phyloP scores from a whole-genome alignment of 169 alveolate genomes.

The Plasmodium ovale region DNA sequence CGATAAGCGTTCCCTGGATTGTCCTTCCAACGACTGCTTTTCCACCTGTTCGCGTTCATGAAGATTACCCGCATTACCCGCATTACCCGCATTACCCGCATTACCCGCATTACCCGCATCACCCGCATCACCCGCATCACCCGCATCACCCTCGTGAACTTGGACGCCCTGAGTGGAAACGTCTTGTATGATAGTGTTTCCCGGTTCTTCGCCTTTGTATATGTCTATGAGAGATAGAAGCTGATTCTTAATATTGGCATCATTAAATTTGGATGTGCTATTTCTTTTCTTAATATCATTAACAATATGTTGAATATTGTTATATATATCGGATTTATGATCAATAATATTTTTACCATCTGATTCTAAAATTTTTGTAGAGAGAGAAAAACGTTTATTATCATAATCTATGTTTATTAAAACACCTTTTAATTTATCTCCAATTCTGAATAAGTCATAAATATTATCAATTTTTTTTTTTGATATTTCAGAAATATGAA shows the following conservation, averaged over 20 bases:
- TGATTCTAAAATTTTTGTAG: conserved; percentile 65
- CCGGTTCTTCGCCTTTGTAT: conserved; percentile 15
- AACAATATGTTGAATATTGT: conserved; percentile 19
- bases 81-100: too few relatives aligned
- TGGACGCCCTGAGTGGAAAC: not conserved
- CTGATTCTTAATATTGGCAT: conserved; percentile 68
- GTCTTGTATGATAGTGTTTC: not conserved
- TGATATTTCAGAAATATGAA: conserved; percentile 67
- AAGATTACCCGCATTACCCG: too few relatives aligned
- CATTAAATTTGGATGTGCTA: conserved; percentile 23
- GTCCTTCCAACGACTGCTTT: too few relatives aligned
- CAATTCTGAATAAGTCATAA: conserved; percentile 42
- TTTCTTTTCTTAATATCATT: conserved; percentile 50
- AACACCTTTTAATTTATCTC: conserved; percentile 64
- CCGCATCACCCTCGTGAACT: not conserved
- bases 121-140: not conserved
- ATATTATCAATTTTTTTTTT: conserved; percentile 50
- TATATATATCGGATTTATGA: conserved; percentile 37
- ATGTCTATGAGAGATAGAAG: conserved; percentile 60
- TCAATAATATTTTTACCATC: conserved; percentile 61
- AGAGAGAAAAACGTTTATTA: conserved; percentile 62
- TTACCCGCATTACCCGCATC: too few relatives aligned
- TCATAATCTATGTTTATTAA: conserved; percentile 69
- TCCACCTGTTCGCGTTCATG: not conserved
- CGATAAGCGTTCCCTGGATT: too few relatives aligned